Evolutionary conservation across 306 rosid genomes (phyloP), one percentile per base, ranked within the genome.

Genomic region (Mimosa pudica): DNA sequence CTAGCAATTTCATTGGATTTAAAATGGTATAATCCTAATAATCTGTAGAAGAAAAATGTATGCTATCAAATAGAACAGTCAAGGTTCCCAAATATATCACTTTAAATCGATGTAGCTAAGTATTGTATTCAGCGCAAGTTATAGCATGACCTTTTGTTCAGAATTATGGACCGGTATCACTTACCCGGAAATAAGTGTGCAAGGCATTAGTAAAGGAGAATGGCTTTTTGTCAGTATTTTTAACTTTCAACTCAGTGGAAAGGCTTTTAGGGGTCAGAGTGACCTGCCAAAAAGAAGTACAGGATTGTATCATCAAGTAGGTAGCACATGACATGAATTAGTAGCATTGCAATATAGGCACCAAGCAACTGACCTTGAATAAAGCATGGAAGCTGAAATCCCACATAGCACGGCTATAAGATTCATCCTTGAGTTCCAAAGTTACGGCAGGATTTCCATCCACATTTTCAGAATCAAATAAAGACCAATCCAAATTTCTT

Each of bases 321-420:
- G 55, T 20, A 58, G 74, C 30, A 54, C 52, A 74, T 13, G 36
- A 13, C 33, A 80, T 71, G 77, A 66, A 68, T 36, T 63, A 70
- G 69, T 14, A 42, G 49, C 20, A 73, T 72, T 33, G 47, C 44
- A 33, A 69, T 55, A 61, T 70, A 65, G 38, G 70, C 72, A 83
- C 24, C 38, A 82, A 80, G 64, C 70, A 79, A 74, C 80, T 61
- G 62, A 92, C 98, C 98, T 92, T 91, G 89, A 68, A 95, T 82
- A 91, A 86, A 80, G 94, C 98, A 80, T 87, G 98, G 77, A 95
- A 91, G 86, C 97, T 76, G 82, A 88, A 92, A 91, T 95, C 98
- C 98, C 98, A 95, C 80, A 92, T 92, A 80, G 91, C 87, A 35
- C 89, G 96, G 84, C 92, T 92, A 79, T 91, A 95, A 63, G 93